Conservation (phyloP, 2,329 filamentous ascomycete species). For the Grosmannia huntii region DNA sequence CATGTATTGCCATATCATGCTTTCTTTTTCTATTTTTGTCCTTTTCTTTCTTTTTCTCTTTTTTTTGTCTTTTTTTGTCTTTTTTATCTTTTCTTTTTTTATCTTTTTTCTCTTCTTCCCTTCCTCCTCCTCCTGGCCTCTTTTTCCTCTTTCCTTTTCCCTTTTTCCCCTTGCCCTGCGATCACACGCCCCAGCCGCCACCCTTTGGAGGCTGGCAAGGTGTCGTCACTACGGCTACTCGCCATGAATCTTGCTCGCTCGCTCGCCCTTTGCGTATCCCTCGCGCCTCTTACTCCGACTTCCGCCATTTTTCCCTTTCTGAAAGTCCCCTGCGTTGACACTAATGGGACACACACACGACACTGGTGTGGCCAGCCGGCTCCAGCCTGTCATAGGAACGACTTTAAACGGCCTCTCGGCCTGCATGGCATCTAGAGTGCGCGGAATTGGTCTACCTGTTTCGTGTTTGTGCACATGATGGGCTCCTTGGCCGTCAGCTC, state of each 20-base stretch:
- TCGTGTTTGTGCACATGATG: not conserved
- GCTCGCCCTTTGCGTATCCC: not conserved
- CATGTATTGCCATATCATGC: not conserved
- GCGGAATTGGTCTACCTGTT: too few species aligned
- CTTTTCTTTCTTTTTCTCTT: not conserved
- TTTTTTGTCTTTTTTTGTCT: too few species aligned
- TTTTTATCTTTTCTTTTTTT: not conserved
- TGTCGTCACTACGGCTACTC: not conserved
- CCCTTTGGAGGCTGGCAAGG: not conserved
- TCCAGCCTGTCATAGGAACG: not conserved
- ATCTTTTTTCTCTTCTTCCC: not conserved
- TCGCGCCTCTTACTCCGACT: not conserved
- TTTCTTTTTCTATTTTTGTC: not conserved
- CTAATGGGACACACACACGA: not conserved
- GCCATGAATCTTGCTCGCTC: too few species aligned
- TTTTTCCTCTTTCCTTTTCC: not conserved
- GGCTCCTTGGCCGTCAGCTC: not conserved
- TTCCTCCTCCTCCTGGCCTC: not conserved
- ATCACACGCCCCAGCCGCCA: not conserved
- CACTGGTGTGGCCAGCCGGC: not conserved
- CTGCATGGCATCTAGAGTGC: too few species aligned
- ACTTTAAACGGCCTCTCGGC: not conserved
- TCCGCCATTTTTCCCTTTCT: not conserved
- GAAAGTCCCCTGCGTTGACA: not conserved
- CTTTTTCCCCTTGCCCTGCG: not conserved